Percentiles rank a stretch among this genome's conserved stretches.
phyloP scores from a whole-genome alignment of 176 grass and related monocot species.

The Musa itinerans region DNA sequence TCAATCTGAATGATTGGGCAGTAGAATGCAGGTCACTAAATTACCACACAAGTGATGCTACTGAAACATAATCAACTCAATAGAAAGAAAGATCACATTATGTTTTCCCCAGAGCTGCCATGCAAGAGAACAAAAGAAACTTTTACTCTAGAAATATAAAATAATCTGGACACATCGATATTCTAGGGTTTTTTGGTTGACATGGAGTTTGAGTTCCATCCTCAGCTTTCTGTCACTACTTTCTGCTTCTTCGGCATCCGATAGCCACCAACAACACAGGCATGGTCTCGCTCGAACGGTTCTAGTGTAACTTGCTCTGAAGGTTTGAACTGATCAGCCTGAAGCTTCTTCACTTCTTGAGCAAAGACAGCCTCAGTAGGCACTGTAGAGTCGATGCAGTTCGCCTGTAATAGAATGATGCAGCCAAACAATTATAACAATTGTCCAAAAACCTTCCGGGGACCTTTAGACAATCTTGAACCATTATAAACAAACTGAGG shows the following conservation, averaged over 20 bases:
- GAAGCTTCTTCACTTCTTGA: conserved; percentile 59
- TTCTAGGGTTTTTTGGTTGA: background rate
- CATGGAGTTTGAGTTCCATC: background rate
- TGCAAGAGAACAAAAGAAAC: too few relatives aligned
- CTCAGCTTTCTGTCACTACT: conserved; percentile 27
- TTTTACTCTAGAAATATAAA: too few relatives aligned
- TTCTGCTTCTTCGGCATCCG: conserved; percentile 79
- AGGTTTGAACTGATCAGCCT: conserved; percentile 27
- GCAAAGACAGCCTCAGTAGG: conserved; percentile 15
- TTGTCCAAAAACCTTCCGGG: background rate
- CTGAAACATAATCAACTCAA: too few relatives aligned
- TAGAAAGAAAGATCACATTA: too few relatives aligned
- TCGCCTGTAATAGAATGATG: conserved; percentile 31
- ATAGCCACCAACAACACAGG: conserved; percentile 68
- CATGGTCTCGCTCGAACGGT: conserved; percentile 68
- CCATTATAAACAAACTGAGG: background rate
- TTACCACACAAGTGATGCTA: too few relatives aligned
- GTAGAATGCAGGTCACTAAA: too few relatives aligned
- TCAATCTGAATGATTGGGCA: too few relatives aligned
- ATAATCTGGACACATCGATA: background rate
- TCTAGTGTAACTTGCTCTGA: conserved; percentile 67
- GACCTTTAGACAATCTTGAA: background rate
- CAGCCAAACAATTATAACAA: background rate
- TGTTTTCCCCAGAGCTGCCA: too few relatives aligned
- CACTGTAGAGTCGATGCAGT: conserved; percentile 70